Conservation (phyloP, 2,329 filamentous ascomycete species). For the Xylariaceae sp. region DNA sequence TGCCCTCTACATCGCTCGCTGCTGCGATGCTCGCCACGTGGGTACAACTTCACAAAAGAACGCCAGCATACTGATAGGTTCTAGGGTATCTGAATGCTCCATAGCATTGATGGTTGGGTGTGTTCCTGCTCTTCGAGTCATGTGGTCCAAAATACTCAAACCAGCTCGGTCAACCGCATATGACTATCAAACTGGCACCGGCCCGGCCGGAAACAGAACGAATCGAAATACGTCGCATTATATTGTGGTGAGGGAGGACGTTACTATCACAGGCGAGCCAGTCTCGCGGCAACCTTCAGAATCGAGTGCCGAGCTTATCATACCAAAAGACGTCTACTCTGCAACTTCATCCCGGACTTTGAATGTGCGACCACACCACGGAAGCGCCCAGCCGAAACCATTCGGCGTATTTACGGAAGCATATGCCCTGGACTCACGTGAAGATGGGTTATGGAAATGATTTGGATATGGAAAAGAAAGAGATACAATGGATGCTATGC, state of each 20-base stretch:
- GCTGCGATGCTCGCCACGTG: conserved; percentile 16
- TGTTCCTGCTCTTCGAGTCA: conserved; percentile 12
- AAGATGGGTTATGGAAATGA: background rate
- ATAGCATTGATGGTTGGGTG: conserved; percentile 17
- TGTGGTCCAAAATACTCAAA: conserved; percentile 16
- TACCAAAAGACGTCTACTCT: background rate
- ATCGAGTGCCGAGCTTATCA: background rate
- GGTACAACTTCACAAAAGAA: background rate
- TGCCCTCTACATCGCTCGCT: conserved; percentile 9
- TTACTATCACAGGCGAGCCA: background rate
- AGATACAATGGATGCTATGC: too few species aligned
- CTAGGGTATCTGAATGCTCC: conserved; percentile 12
- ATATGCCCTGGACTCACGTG: background rate
- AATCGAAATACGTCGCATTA: conserved; percentile 9
- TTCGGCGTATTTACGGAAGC: background rate
- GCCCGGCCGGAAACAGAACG: conserved; percentile 4
- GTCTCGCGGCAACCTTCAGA: background rate
- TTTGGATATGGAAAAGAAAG: too few species aligned
- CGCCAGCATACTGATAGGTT: background rate
- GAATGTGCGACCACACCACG: background rate
- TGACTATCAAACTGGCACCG: background rate
- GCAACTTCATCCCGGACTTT: background rate
- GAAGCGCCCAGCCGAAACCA: background rate
- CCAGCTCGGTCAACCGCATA: conserved; percentile 2
- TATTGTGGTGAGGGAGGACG: conserved; percentile 5